Evolutionary conservation across 352 stramenopile genomes (phyloP).

Genomic region (Salisapilia sapeloensis): DNA sequence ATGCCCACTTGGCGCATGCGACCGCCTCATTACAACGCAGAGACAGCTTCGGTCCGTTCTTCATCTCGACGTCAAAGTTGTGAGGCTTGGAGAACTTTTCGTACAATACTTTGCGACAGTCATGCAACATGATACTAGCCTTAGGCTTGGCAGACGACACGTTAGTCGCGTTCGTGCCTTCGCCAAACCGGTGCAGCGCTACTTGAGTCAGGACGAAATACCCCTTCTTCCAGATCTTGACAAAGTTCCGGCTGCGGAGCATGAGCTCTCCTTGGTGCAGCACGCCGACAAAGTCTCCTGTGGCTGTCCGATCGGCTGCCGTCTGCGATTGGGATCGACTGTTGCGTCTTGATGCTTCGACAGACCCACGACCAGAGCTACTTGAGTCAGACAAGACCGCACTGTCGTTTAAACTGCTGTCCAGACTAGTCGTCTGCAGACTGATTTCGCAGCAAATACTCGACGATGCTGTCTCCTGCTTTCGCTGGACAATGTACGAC

Average conservation of each 20-base stretch:
- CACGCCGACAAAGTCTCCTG: conserved; percentile 17
- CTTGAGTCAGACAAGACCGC: too few species aligned
- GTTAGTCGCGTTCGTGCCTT: conserved; percentile 7
- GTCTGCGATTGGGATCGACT: neutral
- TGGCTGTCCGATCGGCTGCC: conserved; percentile 13
- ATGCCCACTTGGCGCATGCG: conserved; percentile 17
- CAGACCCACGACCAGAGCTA: too few species aligned
- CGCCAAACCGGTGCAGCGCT: conserved; percentile 17
- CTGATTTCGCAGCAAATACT: too few species aligned
- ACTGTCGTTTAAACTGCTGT: too few species aligned
- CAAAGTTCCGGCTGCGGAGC: conserved; percentile 11
- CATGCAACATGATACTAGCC: conserved; percentile 9
- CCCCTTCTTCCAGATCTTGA: conserved; percentile 17
- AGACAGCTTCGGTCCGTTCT: conserved; percentile 10
- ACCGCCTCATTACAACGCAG: conserved; percentile 13
- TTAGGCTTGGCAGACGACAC: conserved; percentile 7
- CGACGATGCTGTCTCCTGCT: conserved; percentile 9
- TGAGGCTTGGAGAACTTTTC: conserved; percentile 18
- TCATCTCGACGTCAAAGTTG: conserved; percentile 15
- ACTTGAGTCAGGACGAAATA: conserved; percentile 28
- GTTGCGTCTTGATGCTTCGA: too few species aligned
- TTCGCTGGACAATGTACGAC: conserved; percentile 4
- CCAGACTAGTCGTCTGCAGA: too few species aligned
- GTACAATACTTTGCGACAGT: conserved; percentile 14
- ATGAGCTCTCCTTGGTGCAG: conserved; percentile 13